A percentile compares a stretch with the other conserved stretches of the same genome.
phyloP scores from a whole-genome alignment of 73 alveolate genomes.

The Halteria grandinella region DNA sequence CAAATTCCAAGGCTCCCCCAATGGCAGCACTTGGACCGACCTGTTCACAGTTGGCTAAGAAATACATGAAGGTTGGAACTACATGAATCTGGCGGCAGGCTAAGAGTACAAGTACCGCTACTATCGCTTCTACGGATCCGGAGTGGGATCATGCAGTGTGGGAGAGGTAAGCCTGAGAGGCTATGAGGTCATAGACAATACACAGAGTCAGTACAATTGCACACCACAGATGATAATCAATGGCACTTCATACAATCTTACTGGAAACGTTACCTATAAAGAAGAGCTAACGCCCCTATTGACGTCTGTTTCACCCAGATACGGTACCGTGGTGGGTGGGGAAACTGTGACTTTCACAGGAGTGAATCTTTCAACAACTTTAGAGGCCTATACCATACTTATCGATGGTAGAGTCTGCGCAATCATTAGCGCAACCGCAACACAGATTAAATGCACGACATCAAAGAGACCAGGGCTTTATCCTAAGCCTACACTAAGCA shows the following conservation, averaged over 20 bases:
- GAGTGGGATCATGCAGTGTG: background rate
- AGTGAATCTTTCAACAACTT: constrained; percentile 35
- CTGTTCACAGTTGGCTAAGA: constrained; percentile 23
- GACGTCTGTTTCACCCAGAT: constrained; percentile 54
- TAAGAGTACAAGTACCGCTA: constrained; percentile 1
- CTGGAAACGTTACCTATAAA: constrained; percentile 45
- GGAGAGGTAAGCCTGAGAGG: constrained; percentile 46
- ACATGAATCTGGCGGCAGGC: background rate
- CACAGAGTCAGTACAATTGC: background rate
- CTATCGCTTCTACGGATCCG: constrained; percentile 16
- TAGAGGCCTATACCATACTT: constrained; percentile 34
- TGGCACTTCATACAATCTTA: background rate
- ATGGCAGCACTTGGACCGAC: constrained; percentile 55
- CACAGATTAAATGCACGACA: constrained; percentile 58
- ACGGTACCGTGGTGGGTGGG: constrained; percentile 62
- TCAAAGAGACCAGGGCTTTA: constrained; percentile 59
- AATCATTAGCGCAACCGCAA: constrained; percentile 22
- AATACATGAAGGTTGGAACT: constrained; percentile 61
- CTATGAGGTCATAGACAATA: constrained; percentile 13
- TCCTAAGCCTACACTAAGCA: constrained; percentile 1
- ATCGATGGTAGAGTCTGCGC: constrained; percentile 77
- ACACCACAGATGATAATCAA: constrained; percentile 3
- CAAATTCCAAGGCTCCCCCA: constrained; percentile 58
- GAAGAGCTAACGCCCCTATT: constrained; percentile 49
- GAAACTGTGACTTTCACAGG: constrained; percentile 64